phyloP scores from a whole-genome alignment of 805 yeast species.

The Metschnikowia aberdeeniae region DNA sequence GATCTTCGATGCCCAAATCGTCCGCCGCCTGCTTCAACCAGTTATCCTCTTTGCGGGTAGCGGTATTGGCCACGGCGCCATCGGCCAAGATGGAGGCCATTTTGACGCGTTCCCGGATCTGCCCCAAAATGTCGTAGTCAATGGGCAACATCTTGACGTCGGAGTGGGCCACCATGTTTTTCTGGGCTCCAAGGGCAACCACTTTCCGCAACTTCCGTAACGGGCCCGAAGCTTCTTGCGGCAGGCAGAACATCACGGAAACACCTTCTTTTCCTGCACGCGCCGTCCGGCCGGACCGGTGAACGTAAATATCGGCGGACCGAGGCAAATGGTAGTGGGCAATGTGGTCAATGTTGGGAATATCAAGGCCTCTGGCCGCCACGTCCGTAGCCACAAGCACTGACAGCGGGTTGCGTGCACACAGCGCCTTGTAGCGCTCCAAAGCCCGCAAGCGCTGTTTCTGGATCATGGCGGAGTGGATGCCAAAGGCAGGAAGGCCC shows the following conservation, averaged over 20 bases:
- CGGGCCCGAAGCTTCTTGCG: slow-evolving; percentile 90
- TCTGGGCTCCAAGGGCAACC: slow-evolving; percentile 34
- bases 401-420: slow-evolving; percentile 45
- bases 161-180: slow-evolving; percentile 33
- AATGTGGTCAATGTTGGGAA: slow-evolving; percentile 86
- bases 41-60: slow-evolving; percentile 61
- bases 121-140: slow-evolving; percentile 68
- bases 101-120: slow-evolving; percentile 62
- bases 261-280: slow-evolving; percentile 94
- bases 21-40: slow-evolving; percentile 93
- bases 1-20: slow-evolving; percentile 78
- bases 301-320: slow-evolving; percentile 90
- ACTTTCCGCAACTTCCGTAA: slow-evolving; percentile 66
- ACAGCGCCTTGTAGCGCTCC: slow-evolving; percentile 68
- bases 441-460: slow-evolving; percentile 83
- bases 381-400: slow-evolving; percentile 93
- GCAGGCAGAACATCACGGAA: slow-evolving; percentile 88
- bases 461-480: slow-evolving; percentile 94
- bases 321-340: slow-evolving; percentile 95
- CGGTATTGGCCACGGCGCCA: slow-evolving; percentile 55
- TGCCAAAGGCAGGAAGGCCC: slow-evolving; percentile 64
- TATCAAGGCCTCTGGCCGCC: slow-evolving; percentile 97
- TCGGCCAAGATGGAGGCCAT: slow-evolving; percentile 77
- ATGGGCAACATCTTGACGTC: slow-evolving; percentile 69
- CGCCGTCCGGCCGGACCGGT: slow-evolving; percentile 98